Percentiles rank a stretch among this genome's conserved stretches.
Conservation (phyloP, 2,329 filamentous ascomycete genomes). For the Ceratocystis alfenasii region DNA sequence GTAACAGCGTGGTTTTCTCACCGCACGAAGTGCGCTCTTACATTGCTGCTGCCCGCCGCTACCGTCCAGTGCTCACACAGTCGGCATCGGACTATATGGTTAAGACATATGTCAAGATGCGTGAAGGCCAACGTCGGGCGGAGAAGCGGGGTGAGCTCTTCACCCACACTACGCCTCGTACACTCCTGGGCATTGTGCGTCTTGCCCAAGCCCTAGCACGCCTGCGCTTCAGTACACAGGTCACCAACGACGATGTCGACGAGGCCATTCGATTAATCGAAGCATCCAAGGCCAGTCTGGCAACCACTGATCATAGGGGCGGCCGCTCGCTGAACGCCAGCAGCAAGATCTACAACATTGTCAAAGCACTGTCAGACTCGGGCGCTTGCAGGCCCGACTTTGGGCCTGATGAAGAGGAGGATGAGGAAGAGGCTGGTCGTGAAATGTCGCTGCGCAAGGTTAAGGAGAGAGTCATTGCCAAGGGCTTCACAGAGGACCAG, state of each 20-base stretch:
- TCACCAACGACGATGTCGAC: slow-evolving; percentile 86
- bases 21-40: slow-evolving; percentile 93
- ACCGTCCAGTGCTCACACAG: slow-evolving; percentile 73
- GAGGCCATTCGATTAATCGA: slow-evolving; percentile 85
- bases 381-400: slow-evolving; percentile 76
- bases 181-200: slow-evolving; percentile 82
- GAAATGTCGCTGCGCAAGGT: slow-evolving; percentile 83
- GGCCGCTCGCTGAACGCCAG: slow-evolving; percentile 67
- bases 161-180: slow-evolving; percentile 86
- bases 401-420: slow-evolving; percentile 56
- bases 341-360: slow-evolving; percentile 88
- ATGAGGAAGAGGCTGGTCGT: slow-evolving; percentile 39
- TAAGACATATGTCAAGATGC: slow-evolving; percentile 89
- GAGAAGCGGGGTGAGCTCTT: slow-evolving; percentile 88
- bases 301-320: slow-evolving; percentile 46
- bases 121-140: slow-evolving; percentile 80
- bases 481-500: slow-evolving; percentile 93
- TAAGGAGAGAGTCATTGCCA: slow-evolving; percentile 81
- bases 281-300: slow-evolving; percentile 83
- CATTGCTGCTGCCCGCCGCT: slow-evolving; percentile 82
- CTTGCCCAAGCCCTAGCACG: slow-evolving; percentile 87
- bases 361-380: slow-evolving; percentile 74
- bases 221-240: slow-evolving; percentile 73
- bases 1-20: slow-evolving; percentile 52
- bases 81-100: slow-evolving; percentile 90